Percentiles rank a stretch among this genome's conserved stretches.
Conservation (phyloP, 192 early-diverging fungal genomes). For the Umbelopsis sp. region DNA sequence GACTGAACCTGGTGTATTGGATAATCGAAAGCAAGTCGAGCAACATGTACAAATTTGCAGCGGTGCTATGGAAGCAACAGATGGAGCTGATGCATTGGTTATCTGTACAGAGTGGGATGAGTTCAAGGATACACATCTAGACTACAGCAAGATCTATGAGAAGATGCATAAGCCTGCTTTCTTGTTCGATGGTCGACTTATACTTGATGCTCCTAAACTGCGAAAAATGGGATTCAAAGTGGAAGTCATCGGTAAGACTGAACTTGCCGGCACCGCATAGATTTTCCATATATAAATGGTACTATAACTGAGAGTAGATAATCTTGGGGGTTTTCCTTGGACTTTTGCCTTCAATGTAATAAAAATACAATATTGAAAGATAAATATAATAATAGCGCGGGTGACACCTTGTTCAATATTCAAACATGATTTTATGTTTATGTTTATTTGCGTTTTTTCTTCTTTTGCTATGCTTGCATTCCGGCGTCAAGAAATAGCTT, state of each 20-base stretch:
- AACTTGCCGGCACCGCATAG: slow-evolving; percentile 25
- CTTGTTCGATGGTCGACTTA: slow-evolving; percentile 89
- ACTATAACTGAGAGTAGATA: not conserved
- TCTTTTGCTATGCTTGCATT: slow-evolving; percentile 1
- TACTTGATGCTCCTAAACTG: slow-evolving; percentile 68
- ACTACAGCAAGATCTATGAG: slow-evolving; percentile 67
- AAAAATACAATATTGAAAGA: not conserved
- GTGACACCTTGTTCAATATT: not conserved
- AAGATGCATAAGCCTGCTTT: slow-evolving; percentile 84
- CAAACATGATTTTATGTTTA: not conserved
- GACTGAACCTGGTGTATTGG: slow-evolving; percentile 53
- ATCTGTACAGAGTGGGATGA: slow-evolving; percentile 91
- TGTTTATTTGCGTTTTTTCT: not conserved
- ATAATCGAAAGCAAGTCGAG: slow-evolving; percentile 51
- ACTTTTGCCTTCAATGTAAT: not conserved
- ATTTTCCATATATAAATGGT: not conserved
- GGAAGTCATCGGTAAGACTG: slow-evolving; percentile 66
- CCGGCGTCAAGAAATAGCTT: not conserved
- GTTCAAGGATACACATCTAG: slow-evolving; percentile 67
- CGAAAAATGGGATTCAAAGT: slow-evolving; percentile 79
- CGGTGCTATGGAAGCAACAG: slow-evolving; percentile 69
- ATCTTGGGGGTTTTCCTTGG: not conserved
- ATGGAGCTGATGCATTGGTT: slow-evolving; percentile 75
- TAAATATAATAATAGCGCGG: not conserved
- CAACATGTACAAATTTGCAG: slow-evolving; percentile 62